These are phyloP conservation scores for Teratosphaeriaceae sp. DNA, from an alignment of 2,329 filamentous ascomycete genomes.

Conservation along the genomic window DNA sequence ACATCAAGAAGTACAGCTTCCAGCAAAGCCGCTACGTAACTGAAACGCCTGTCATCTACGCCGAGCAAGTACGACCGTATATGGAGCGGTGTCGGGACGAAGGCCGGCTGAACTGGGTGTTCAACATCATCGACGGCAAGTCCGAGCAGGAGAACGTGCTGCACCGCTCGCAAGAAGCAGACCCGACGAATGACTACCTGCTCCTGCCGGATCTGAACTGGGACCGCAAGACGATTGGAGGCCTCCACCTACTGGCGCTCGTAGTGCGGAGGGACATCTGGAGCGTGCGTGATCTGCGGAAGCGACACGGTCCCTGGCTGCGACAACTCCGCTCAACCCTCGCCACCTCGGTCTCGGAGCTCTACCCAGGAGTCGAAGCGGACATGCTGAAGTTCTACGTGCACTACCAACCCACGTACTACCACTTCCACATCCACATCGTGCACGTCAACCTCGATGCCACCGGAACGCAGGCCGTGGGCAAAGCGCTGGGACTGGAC, in stretches of 20 bases:
- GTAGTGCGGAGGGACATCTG: conserved; percentile 89
- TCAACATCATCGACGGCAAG: conserved; percentile 87
- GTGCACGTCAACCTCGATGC: conserved; percentile 89
- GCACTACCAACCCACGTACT: conserved; percentile 96
- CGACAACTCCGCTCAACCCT: conserved; percentile 66
- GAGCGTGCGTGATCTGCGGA: conserved; percentile 77
- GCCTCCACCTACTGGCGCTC: conserved; percentile 75
- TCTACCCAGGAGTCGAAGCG: conserved; percentile 65
- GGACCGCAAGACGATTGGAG: conserved; percentile 80
- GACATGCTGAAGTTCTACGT: conserved; percentile 95
- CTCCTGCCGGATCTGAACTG: conserved; percentile 57
- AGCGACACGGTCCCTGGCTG: conserved; percentile 74
- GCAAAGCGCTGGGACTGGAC: conserved; percentile 84
- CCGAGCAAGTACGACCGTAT: conserved; percentile 62
- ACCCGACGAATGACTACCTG: conserved; percentile 26
- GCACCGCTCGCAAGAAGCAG: conserved; percentile 46
- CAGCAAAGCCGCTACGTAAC: conserved; percentile 75
- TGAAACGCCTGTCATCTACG: conserved; percentile 80
- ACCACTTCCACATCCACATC: conserved; percentile 94
- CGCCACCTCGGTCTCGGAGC: conserved; percentile 60
- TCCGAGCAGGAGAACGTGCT: conserved; percentile 92
- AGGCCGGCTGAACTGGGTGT: conserved; percentile 86
- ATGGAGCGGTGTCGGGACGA: conserved; percentile 71
- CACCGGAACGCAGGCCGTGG: conserved; percentile 80
- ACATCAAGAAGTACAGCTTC: conserved; percentile 83